Evolutionary conservation across 2,329 filamentous ascomycete species (phyloP).

Genomic region (Pyrenochaeta sp.): DNA sequence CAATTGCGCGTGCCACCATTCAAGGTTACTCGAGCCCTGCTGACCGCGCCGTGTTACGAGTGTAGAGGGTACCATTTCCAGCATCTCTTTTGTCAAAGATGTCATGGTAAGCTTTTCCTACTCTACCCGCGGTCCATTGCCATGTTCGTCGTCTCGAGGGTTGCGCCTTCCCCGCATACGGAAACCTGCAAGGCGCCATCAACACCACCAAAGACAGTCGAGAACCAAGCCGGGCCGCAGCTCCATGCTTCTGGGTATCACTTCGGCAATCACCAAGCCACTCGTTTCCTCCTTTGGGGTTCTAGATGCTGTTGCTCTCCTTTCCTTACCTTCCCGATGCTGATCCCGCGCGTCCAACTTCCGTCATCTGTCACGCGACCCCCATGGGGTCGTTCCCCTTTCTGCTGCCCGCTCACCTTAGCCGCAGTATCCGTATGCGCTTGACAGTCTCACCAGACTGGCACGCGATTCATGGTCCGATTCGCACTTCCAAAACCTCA

Average conservation of each 20-base stretch:
- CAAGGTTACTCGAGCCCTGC: constrained; percentile 22
- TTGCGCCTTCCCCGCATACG: constrained; percentile 41
- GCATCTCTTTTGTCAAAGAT: constrained; percentile 85
- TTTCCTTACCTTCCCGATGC: constrained; percentile 25
- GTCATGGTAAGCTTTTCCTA: constrained; percentile 70
- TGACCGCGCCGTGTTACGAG: constrained; percentile 33
- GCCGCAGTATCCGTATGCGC: constrained; percentile 78
- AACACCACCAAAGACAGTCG: constrained; percentile 33
- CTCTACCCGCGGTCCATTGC: constrained; percentile 16
- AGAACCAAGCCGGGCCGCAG: constrained; percentile 28
- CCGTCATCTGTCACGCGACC: constrained; percentile 41
- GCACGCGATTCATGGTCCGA: constrained; percentile 73
- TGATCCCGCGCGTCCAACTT: constrained; percentile 26
- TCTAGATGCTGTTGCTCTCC: constrained; percentile 21
- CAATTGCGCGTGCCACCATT: constrained; percentile 26
- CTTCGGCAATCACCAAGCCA: constrained; percentile 1
- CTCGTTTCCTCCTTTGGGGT: constrained; percentile 14
- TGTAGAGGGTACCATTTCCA: constrained; percentile 81
- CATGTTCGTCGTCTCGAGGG: constrained; percentile 26
- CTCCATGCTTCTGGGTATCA: constrained; percentile 40
- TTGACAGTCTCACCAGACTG: constrained; percentile 70
- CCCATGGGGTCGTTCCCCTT: constrained; percentile 22
- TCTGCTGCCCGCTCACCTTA: constrained; percentile 39
- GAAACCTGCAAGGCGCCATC: constrained; percentile 25
- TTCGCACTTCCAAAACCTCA: constrained; percentile 71